These are phyloP conservation scores for Catharanthus roseus DNA, from an alignment of 257 asterid genomes.

Conservation along the genomic window DNA sequence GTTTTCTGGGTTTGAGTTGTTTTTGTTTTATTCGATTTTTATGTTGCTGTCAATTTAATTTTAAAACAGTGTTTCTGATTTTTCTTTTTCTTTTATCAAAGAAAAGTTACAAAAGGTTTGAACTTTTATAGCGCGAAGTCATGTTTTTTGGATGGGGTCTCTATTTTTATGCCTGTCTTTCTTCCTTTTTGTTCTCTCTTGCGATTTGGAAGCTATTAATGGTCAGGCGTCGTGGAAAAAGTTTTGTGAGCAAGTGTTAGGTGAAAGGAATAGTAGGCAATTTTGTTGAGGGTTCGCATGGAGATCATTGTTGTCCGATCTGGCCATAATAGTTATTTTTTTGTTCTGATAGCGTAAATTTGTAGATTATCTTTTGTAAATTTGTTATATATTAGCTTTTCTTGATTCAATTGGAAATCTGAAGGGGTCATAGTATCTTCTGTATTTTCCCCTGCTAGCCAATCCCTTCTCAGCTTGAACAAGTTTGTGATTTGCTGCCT, in stretches of 20 bases:
- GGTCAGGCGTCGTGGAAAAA: not conserved
- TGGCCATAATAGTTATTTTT: not conserved
- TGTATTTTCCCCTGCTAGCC: not conserved
- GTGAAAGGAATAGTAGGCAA: not conserved
- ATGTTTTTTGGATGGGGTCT: not conserved
- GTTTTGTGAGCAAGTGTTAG: not conserved
- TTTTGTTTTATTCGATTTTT: not conserved
- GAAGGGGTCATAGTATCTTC: not conserved
- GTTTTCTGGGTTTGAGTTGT: not conserved
- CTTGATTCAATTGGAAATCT: not conserved
- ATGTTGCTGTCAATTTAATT: not conserved
- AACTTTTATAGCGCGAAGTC: constrained; percentile 4
- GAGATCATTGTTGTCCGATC: not conserved
- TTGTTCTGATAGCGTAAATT: not conserved
- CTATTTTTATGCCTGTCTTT: not conserved
- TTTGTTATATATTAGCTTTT: not conserved
- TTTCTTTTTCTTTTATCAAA: not conserved
- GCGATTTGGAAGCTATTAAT: not conserved
- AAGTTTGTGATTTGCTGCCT: not conserved
- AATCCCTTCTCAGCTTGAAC: not conserved
- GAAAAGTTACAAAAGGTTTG: not conserved
- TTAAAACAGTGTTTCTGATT: not conserved
- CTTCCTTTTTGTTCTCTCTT: not conserved
- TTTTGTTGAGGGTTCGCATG: not conserved
- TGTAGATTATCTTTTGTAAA: not conserved